Evolutionary conservation across 73 alveolate species (phyloP).

Genomic region (Paramecium octaurelia): DNA sequence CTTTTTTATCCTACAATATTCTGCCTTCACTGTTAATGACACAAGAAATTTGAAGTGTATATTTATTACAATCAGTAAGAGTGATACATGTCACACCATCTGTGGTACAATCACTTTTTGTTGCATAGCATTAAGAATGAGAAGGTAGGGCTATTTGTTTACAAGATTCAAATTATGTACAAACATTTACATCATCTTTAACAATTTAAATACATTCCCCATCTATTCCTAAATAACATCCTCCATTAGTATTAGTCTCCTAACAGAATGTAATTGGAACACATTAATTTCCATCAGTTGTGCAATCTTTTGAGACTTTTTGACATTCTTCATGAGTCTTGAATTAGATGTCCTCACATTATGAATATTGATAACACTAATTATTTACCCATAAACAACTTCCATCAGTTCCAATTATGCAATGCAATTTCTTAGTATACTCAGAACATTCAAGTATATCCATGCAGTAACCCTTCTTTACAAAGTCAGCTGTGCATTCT

Average conservation of each 20-base stretch:
- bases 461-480: not conserved
- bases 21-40: not conserved
- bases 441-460: not conserved
- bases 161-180: not conserved
- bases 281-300: conserved; percentile 3
- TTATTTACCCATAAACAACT: not conserved
- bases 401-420: conserved; percentile 28
- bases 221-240: not conserved
- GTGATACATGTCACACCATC: not conserved
- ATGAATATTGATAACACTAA: not conserved
- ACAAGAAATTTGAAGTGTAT: not conserved
- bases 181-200: not conserved
- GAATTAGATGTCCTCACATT: not conserved
- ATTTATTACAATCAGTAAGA: not conserved
- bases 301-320: not conserved
- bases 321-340: not conserved
- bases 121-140: not conserved
- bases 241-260: not conserved
- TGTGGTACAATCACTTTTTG: not conserved
- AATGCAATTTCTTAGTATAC: not conserved
- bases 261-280: not conserved
- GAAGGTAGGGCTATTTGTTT: not conserved
- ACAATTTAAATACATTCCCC: not conserved
- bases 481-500: not conserved
- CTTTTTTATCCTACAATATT: not conserved